Evolutionary conservation across 257 asterid species (phyloP).

Genomic region (Fraxinus cuspidata): DNA sequence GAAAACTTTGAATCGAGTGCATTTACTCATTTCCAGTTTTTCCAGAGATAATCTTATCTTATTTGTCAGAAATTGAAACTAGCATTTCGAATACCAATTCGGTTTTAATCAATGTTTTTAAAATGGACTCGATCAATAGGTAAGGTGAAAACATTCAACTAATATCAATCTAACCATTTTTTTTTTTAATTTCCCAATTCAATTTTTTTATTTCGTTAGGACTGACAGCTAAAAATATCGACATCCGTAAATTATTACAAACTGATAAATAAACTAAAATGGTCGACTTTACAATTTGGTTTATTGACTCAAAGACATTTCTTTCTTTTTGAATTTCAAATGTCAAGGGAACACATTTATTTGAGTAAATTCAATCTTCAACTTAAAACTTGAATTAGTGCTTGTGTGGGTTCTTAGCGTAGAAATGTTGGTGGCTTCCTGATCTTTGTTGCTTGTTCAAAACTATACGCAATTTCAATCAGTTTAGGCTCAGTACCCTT

Average conservation of each 20-base stretch:
- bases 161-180: too few relatives aligned
- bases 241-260: too few relatives aligned
- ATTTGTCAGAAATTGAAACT: background rate
- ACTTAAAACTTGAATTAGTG: too few relatives aligned
- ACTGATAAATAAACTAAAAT: too few relatives aligned
- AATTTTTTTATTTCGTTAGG: too few relatives aligned
- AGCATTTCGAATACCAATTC: background rate
- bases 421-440: conserved; percentile 53
- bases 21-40: background rate
- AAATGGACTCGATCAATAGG: too few relatives aligned
- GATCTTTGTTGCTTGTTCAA: conserved; percentile 56
- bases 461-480: conserved; percentile 56
- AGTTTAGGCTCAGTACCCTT: conserved; percentile 52
- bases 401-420: background rate
- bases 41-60: background rate
- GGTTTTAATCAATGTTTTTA: too few relatives aligned
- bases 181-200: too few relatives aligned
- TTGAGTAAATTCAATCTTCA: background rate
- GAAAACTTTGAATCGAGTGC: background rate
- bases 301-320: too few relatives aligned
- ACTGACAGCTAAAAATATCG: too few relatives aligned
- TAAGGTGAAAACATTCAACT: too few relatives aligned
- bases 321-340: background rate
- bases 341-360: background rate
- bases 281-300: too few relatives aligned